Evolutionary conservation across 345 rosid genomes (phyloP), one percentile per base, ranked within the genome.

Genomic region (Cardamine occulta): DNA sequence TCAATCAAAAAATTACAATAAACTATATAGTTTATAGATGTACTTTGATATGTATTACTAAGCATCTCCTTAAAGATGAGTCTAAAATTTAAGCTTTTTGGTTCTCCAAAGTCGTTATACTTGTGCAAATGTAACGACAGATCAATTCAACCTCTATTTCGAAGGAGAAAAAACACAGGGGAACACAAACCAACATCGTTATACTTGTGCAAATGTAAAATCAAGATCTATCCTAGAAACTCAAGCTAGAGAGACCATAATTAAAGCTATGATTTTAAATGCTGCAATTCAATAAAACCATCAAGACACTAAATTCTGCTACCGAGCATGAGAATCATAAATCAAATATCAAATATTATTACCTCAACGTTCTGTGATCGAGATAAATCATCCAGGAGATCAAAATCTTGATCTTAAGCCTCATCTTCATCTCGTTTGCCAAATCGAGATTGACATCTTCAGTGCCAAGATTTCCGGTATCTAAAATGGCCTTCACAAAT

Each of bases 161-260:
- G n/a, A n/a, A 62, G 42, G 24, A 63, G 18, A 14, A 15, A 45
- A 55, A 77, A 35, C 80, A 77, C 45, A 70, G 29, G 7, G 8
- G 21, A 48, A 63, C n/a, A 77, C 49, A 58, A 21, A 64, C 34
- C 77, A 78, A 26, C 54, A 39, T 64, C 44, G 14, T 28, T 60
- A 14, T 14, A 26, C 40, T 51, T 11, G 19, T 39, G 40, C 40
- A 65, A 39, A 49, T 72, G 74, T 18, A 42, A 66, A 65, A 58
- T 52, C 40, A 66, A 66, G 40, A 66, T 40, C 59, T 55, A 64
- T 13, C 51, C 54, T 15, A 31, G 56, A 42, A 11, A 10, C 24
- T 19, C 51, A 61, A 63, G 35, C 74, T 64, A 60, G 51, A 55
- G 59, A 52, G 35, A 31, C 14, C 31, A 53, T 24, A 15, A 55